Percentiles rank a stretch among this genome's conserved stretches.
These are phyloP conservation scores for Aureobasidium uvarum DNA, from an alignment of 2,329 filamentous ascomycete genomes.

Conservation along the genomic window DNA sequence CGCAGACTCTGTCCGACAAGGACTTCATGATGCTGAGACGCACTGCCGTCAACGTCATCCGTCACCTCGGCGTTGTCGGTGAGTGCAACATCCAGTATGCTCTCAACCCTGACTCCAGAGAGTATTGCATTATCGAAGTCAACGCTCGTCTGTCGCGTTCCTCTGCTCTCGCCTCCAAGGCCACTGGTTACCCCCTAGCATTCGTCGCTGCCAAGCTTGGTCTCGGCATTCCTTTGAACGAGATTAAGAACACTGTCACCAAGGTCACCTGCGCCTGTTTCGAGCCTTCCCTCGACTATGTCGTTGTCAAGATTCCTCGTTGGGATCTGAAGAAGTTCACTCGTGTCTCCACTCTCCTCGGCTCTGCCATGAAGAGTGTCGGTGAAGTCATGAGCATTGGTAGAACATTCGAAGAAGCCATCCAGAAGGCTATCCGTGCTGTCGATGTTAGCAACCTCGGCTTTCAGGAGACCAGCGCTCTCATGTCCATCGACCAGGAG, in stretches of 20 bases:
- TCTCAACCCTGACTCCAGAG: slow-evolving; percentile 87
- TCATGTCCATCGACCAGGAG: slow-evolving; percentile 96
- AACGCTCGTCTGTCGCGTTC: slow-evolving; percentile 95
- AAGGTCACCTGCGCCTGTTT: slow-evolving; percentile 97
- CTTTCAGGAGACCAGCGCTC: slow-evolving; percentile 81
- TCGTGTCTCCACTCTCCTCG: slow-evolving; percentile 89
- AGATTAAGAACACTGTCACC: slow-evolving; percentile 94
- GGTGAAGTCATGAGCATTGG: slow-evolving; percentile 99
- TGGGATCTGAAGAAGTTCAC: slow-evolving; percentile 99
- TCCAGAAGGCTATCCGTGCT: slow-evolving; percentile 94
- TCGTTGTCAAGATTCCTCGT: slow-evolving; percentile 96
- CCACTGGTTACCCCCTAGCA: slow-evolving; percentile 91
- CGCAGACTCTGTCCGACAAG: slow-evolving; percentile 92
- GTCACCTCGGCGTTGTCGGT: slow-evolving; percentile 93
- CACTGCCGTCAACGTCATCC: slow-evolving; percentile 94
- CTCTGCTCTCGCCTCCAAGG: slow-evolving; percentile 93
- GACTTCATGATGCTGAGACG: slow-evolving; percentile 99
- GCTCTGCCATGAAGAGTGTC: slow-evolving; percentile 99
- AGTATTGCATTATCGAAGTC: slow-evolving; percentile 99
- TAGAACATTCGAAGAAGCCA: slow-evolving; percentile 94
- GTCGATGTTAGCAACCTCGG: slow-evolving; percentile 95
- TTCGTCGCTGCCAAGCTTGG: slow-evolving; percentile 97
- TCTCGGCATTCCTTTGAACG: slow-evolving; percentile 89
- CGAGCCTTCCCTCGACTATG: slow-evolving; percentile 96
- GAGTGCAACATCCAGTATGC: slow-evolving; percentile 99